These are phyloP conservation scores for Trichosporon inkin DNA, from an alignment of 1,284 basidiomycete genomes.

Conservation along the genomic window DNA sequence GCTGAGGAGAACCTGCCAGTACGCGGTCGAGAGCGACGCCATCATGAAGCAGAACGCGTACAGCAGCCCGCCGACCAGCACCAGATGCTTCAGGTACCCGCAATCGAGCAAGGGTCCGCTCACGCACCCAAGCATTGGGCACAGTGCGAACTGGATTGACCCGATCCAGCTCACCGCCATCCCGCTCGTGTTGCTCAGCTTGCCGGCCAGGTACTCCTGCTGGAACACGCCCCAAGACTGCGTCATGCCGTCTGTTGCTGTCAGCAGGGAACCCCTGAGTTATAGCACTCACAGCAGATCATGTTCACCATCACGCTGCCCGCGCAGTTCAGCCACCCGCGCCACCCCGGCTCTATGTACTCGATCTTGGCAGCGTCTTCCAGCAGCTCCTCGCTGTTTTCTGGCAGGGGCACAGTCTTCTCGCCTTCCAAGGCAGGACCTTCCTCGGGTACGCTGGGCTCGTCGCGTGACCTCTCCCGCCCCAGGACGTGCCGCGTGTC, in stretches of 20 bases:
- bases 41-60: conserved; percentile 58
- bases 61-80: conserved; percentile 52
- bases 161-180: conserved; percentile 62
- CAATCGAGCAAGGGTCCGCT: conserved; percentile 61
- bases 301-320: conserved; percentile 30
- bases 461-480: neutral
- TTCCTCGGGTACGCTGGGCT: neutral
- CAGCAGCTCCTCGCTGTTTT: neutral
- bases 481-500: neutral
- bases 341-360: conserved; percentile 14
- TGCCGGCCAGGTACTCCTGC: conserved; percentile 28
- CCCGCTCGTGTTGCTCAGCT: conserved; percentile 18
- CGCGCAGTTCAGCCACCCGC: conserved; percentile 12
- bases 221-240: conserved; percentile 42
- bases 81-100: conserved; percentile 56
- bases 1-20: conserved; percentile 54
- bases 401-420: neutral
- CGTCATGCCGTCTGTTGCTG: conserved; percentile 35
- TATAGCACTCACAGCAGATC: conserved; percentile 31
- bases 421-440: neutral
- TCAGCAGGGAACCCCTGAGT: neutral
- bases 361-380: neutral
- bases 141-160: conserved; percentile 60
- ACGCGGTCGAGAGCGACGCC: conserved; percentile 57
- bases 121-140: conserved; percentile 51